Base-by-base conservation (phyloP, 2,329 filamentous ascomycete genomes). In the Conoideocrella luteorostrata region DNA sequence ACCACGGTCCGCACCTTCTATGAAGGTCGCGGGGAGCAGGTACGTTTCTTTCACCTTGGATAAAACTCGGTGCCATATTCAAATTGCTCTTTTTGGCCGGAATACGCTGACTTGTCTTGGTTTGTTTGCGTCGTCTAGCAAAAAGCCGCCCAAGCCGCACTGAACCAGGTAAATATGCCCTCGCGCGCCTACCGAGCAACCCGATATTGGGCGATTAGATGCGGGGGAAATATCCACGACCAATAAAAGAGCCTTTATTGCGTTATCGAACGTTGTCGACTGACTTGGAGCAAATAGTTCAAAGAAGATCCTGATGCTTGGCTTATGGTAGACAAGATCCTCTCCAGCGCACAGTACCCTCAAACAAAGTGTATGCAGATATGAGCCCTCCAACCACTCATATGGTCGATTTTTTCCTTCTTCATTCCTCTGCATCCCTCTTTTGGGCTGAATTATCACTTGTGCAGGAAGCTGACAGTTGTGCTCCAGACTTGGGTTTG, bases 281-380 rank as follows among this genome's bases (percentile, higher is more conserved):
- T 59, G 36, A 53, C 49, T 43, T 20, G 50, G 17, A 43, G 51
- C 48, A n/a, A 35, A 50, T 28, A 97, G 88, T 98, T 98, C 78
- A 97, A 97, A 69, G 93, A 97, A 73, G 95, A 97, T 61, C 90
- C 91, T 46, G 93, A 98, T 72, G 85, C 93, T 47, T 98, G 93
- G 93, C 79, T 97, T 53, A 80, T 96, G 64, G 93, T 97, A 58
- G 93, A 96, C 65, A 90, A 95, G 71, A 95, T 98, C 60, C 79
- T 98, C 50, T 85, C 91, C 67, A 86, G 95, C 66, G 87, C 93
- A 52, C 84, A 84, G 64, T 95, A 96, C 64, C 82, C 88, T 43
- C 89, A 97, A 69, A 98, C 93, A 49, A 98, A 98, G 74, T 98
- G 88, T 90, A 72, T 60, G 83, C 73, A 32, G 32, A 35, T 17